Percentiles rank a stretch among this genome's conserved stretches.
Conservation (phyloP, 1,284 basidiomycete genomes). For the Melampsora americana region DNA sequence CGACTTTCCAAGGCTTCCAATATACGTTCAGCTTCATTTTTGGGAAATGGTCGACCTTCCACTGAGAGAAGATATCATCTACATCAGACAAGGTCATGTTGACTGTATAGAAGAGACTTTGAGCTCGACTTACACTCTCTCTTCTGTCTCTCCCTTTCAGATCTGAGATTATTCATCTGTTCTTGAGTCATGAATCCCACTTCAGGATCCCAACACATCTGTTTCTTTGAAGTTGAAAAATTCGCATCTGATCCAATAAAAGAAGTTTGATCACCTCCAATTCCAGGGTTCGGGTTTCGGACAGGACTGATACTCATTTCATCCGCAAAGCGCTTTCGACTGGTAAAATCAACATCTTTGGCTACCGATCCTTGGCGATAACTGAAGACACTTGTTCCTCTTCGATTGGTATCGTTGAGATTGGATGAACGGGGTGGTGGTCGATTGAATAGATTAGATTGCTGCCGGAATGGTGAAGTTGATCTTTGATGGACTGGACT, state of each 20-base stretch:
- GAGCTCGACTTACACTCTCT: slow-evolving; percentile 21
- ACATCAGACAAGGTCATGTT: background rate
- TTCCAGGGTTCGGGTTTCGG: background rate
- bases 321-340: slow-evolving; percentile 21
- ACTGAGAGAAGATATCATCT: background rate
- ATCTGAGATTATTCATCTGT: slow-evolving; percentile 45
- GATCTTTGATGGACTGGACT: background rate
- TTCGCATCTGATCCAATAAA: background rate
- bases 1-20: slow-evolving; percentile 54
- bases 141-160: slow-evolving; percentile 23
- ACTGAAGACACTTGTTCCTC: background rate
- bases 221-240: slow-evolving; percentile 46
- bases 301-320: slow-evolving; percentile 36
- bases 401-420: background rate
- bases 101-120: background rate
- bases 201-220: slow-evolving; percentile 49
- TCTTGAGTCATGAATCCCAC: slow-evolving; percentile 47
- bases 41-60: slow-evolving; percentile 50
- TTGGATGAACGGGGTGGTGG: background rate
- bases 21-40: slow-evolving; percentile 56
- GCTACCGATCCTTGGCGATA: background rate
- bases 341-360: background rate
- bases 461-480: slow-evolving; percentile 3
- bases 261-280: background rate
- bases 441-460: background rate